Evolutionary conservation across 306 rosid species (phyloP).

Genomic region (Coriaria nepalensis): DNA sequence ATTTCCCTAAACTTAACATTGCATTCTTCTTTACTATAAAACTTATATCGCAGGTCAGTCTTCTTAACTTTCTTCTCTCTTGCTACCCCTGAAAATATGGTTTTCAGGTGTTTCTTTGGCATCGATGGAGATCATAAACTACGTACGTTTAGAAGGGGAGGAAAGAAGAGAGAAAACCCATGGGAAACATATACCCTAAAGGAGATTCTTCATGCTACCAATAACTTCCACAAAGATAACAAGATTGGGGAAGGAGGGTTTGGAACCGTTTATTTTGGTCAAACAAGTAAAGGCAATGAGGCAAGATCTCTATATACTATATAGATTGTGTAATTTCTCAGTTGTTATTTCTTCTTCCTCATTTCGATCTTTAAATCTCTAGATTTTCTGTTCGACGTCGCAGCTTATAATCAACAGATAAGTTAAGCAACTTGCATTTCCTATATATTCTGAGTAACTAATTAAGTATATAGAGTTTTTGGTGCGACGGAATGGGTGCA

Average conservation of each 20-base stretch:
- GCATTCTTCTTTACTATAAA: no score
- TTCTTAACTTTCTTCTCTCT: no score
- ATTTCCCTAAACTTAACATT: no score
- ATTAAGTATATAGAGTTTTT: neutral
- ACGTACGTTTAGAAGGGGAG: conserved; percentile 2
- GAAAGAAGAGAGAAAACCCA: conserved; percentile 45
- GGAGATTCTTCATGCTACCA: conserved; percentile 80
- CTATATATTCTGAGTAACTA: no score
- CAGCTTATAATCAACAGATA: no score
- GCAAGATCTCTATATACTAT: conserved; percentile 14
- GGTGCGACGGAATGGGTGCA: conserved; percentile 9
- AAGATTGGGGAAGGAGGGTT: conserved; percentile 93
- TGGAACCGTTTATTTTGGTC: conserved; percentile 82
- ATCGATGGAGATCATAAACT: no score
- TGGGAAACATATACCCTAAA: conserved; percentile 79
- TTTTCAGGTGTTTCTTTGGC: no score
- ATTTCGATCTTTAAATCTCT: neutral
- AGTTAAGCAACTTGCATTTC: no score
- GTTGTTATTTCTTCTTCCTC: no score
- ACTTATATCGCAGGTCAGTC: no score
- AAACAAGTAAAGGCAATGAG: conserved; percentile 64
- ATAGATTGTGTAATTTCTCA: no score
- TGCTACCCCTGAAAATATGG: no score
- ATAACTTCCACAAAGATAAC: conserved; percentile 62
- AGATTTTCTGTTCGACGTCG: neutral